Conservation (phyloP, 2,329 filamentous ascomycete species). For the Colletotrichum cereale region DNA sequence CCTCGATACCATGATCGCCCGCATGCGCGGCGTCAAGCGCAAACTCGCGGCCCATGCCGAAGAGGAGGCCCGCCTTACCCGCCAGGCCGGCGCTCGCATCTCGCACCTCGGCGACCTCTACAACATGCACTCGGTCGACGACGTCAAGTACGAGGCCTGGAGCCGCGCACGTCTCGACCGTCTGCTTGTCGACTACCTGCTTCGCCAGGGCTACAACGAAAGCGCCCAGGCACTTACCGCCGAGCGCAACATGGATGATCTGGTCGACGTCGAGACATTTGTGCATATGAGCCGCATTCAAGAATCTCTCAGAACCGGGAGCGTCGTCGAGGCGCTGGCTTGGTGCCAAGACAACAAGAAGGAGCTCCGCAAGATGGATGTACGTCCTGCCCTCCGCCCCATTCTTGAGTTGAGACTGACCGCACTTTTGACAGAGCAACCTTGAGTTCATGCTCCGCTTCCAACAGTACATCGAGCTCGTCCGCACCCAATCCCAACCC, state of each 20-base stretch:
- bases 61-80: slow-evolving; percentile 83
- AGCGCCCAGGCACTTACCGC: slow-evolving; percentile 81
- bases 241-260: slow-evolving; percentile 80
- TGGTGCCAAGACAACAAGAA: slow-evolving; percentile 98
- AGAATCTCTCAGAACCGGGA: slow-evolving; percentile 76
- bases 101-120: slow-evolving; percentile 86
- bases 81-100: slow-evolving; percentile 81
- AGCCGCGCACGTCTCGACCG: slow-evolving; percentile 84
- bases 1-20: slow-evolving; percentile 86
- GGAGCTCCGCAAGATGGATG: slow-evolving; percentile 87
- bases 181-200: slow-evolving; percentile 90
- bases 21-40: slow-evolving; percentile 88
- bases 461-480: slow-evolving; percentile 95
- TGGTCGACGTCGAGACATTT: slow-evolving; percentile 93
- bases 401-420: slow-evolving; percentile 25
- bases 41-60: slow-evolving; percentile 84
- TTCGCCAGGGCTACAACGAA: slow-evolving; percentile 84
- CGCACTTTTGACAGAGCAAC: slow-evolving; percentile 68
- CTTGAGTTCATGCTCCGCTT: slow-evolving; percentile 93
- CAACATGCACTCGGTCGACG: slow-evolving; percentile 82
- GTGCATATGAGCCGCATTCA: slow-evolving; percentile 84
- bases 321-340: slow-evolving; percentile 81
- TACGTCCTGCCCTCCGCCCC: slow-evolving; percentile 53
- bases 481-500: slow-evolving; percentile 72
- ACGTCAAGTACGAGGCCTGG: slow-evolving; percentile 96